Base-by-base conservation (phyloP, 768 basidiomycete genomes). In the Lentinula lateritia region DNA sequence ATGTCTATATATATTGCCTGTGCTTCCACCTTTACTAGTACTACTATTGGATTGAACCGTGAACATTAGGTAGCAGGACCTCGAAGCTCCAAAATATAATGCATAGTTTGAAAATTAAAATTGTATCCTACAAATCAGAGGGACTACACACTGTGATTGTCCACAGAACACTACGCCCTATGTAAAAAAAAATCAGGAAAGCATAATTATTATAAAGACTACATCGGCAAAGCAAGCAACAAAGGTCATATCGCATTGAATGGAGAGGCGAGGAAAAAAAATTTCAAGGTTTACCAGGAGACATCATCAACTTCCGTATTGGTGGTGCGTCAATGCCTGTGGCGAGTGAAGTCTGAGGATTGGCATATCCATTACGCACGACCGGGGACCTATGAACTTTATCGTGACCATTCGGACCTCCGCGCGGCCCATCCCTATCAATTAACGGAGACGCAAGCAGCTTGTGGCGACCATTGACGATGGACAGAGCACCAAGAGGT, bases 241-340 rank as follows among this genome's bases (percentile, higher is more conserved):
- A 50, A 50, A 28, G 28, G 28, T 28, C 3, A 28, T 28, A 28
- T 28, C 13, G 28, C 0, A 6, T 32, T 18, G 28, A 4, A 28
- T 4, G 28, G 28, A 28, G 3, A 28, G 28, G 28, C 28, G 3
- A 28, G 28, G 28, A 3, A 3, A 7, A 53, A 53, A 53, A 8
- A 18, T 7, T n/a, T 57, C 55, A 58, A 16, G 56, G 56, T 60
- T 60, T 48, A 39, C 58, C 58, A 20, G 58, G 48, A 42, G 56
- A 46, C 58, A 60, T 60, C 58, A 60, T 60, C 48, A 60, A 50
- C 38, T 60, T 60, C 20, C 58, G 28, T 36, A 60, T 50, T 9
- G 58, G 58, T 9, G 58, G 43, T 9, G 58, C 45, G 20, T 60
- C 58, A 50, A 48, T 60, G 3, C 58, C 58, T n/a, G 43, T 60